phyloP scores from a whole-genome alignment of 176 grass and related monocot genomes.

The Raddia guianensis region DNA sequence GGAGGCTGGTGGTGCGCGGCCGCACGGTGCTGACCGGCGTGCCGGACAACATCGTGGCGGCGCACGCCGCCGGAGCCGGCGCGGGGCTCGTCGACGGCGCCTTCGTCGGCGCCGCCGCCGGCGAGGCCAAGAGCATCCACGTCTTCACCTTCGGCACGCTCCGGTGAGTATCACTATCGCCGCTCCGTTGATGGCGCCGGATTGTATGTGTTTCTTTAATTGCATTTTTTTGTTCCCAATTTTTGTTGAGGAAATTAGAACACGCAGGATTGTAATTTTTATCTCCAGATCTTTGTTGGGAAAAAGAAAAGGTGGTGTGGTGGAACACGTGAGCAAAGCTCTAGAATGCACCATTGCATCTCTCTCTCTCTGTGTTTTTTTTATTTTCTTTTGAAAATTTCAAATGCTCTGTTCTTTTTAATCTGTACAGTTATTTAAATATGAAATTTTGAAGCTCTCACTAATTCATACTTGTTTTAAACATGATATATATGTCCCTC shows the following conservation, averaged over 20 bases:
- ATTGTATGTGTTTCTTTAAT: neutral
- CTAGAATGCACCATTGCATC: neutral
- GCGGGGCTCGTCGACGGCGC: slow-evolving; percentile 59
- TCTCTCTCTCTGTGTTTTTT: neutral
- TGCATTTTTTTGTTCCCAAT: neutral
- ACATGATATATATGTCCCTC: too few species aligned
- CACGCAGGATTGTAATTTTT: neutral
- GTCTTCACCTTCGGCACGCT: slow-evolving; percentile 76
- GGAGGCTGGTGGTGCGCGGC: slow-evolving; percentile 60
- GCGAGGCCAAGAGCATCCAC: slow-evolving; percentile 67
- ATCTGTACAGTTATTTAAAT: too few species aligned
- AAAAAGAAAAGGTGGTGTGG: neutral
- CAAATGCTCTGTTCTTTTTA: neutral
- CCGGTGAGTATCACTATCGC: slow-evolving; percentile 31
- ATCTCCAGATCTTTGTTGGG: neutral
- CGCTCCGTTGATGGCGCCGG: neutral
- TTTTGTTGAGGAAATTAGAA: neutral
- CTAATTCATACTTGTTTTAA: too few species aligned
- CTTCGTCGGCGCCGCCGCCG: slow-evolving; percentile 65
- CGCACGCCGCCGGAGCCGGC: slow-evolving; percentile 45
- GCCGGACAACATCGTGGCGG: slow-evolving; percentile 57
- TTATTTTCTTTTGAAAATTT: neutral
- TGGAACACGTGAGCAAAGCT: neutral
- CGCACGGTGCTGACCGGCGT: slow-evolving; percentile 73
- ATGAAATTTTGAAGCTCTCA: too few species aligned